A percentile compares a stretch with the other conserved stretches of the same genome.
phyloP scores from a whole-genome alignment of 306 rosid genomes.

The Lotus japonicus region DNA sequence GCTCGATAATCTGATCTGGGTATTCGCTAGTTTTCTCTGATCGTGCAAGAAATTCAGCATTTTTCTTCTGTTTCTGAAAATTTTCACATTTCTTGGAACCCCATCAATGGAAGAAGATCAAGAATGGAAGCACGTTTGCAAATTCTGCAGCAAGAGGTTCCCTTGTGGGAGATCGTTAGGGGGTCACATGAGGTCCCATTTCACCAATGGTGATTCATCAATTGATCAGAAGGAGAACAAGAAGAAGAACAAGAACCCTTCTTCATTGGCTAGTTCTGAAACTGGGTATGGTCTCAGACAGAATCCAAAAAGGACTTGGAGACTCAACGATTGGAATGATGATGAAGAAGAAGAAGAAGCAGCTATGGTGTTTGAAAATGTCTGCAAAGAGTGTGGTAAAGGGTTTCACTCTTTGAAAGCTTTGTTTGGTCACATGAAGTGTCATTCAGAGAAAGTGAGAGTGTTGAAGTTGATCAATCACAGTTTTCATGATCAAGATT shows the following conservation, averaged over 20 bases:
- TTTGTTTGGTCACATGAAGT: slow-evolving; percentile 81
- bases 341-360: slow-evolving; percentile 36
- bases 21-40: background rate
- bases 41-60: slow-evolving; percentile 32
- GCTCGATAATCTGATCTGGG: slow-evolving; percentile 44
- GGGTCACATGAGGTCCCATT: slow-evolving; percentile 92
- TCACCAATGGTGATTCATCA: slow-evolving; percentile 24
- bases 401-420: slow-evolving; percentile 76
- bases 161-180: slow-evolving; percentile 88
- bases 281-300: slow-evolving; percentile 68
- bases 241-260: background rate
- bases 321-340: slow-evolving; percentile 45
- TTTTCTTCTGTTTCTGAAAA: background rate
- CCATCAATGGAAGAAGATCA: slow-evolving; percentile 45
- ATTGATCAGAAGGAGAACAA: slow-evolving; percentile 40
- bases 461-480: too few relatives aligned
- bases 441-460: slow-evolving; percentile 65
- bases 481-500: slow-evolving; percentile 55
- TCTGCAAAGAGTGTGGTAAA: slow-evolving; percentile 77
- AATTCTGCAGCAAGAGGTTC: slow-evolving; percentile 69
- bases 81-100: too few relatives aligned
- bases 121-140: slow-evolving; percentile 59
- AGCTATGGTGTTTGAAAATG: slow-evolving; percentile 30
- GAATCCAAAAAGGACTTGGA: slow-evolving; percentile 74
- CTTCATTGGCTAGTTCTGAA: slow-evolving; percentile 5